phyloP scores from a whole-genome alignment of 2,329 filamentous ascomycete genomes.

The Fusarium pseudonygamai region DNA sequence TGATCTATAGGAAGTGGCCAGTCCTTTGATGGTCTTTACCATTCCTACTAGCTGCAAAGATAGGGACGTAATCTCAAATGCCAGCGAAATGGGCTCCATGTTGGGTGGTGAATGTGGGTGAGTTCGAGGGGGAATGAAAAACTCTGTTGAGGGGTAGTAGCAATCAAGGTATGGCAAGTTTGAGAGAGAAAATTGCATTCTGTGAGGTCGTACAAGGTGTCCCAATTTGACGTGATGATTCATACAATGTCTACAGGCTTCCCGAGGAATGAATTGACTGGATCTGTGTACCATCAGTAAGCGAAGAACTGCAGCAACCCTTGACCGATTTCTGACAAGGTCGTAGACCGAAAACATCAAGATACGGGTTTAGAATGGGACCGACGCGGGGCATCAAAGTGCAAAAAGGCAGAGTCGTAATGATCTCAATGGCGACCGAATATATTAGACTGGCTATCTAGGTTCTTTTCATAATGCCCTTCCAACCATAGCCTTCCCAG shows the following conservation, averaged over 20 bases:
- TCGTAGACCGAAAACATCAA: neutral
- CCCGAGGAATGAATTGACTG: neutral
- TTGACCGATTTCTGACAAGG: neutral
- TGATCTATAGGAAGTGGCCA: conserved; percentile 15
- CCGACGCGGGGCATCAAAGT: neutral
- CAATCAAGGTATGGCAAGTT: neutral
- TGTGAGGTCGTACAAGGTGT: neutral
- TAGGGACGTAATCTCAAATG: neutral
- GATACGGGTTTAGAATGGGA: neutral
- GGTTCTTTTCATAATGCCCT: neutral
- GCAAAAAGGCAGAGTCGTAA: neutral
- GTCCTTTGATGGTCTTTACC: neutral
- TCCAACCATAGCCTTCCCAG: neutral
- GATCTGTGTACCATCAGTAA: neutral
- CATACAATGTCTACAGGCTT: too few species aligned
- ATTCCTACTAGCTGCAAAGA: conserved; percentile 6
- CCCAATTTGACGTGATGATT: neutral
- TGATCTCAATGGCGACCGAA: neutral
- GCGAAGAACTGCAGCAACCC: neutral
- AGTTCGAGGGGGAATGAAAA: neutral
- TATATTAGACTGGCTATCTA: neutral
- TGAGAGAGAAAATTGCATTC: too few species aligned
- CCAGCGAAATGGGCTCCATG: neutral
- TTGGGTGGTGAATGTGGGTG: rapidly evolving
- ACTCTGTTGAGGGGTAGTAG: neutral